Conservation (phyloP, 805 yeast genomes). For the Candida koratica region DNA sequence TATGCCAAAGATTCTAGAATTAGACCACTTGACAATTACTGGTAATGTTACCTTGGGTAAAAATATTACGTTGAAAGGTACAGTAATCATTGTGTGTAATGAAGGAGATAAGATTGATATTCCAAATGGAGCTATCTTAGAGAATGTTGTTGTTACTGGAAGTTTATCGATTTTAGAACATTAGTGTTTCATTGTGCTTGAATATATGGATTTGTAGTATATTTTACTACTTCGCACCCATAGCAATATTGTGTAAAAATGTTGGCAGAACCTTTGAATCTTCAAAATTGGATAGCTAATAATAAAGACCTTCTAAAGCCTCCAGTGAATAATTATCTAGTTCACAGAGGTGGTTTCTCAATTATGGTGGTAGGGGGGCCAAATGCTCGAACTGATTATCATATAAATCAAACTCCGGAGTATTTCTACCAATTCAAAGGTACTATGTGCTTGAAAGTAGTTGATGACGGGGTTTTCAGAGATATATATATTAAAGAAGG, state of each 20-base stretch:
- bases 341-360: conserved; percentile 88
- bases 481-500: conserved; percentile 79
- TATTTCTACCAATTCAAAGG: conserved; percentile 90
- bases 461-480: conserved; percentile 62
- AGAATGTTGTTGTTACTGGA: conserved; percentile 96
- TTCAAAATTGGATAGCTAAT: conserved; percentile 76
- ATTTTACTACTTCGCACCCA: background rate
- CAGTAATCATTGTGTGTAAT: conserved; percentile 94
- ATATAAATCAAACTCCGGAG: conserved; percentile 90
- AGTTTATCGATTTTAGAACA: conserved; percentile 92
- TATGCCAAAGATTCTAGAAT: conserved; percentile 93
- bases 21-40: conserved; percentile 95
- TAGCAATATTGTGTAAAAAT: conserved; percentile 24
- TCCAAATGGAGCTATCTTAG: conserved; percentile 93
- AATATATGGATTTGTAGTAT: background rate
- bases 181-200: conserved; percentile 35
- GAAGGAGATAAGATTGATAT: conserved; percentile 96
- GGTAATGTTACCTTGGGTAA: conserved; percentile 94
- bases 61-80: conserved; percentile 88
- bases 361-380: conserved; percentile 97
- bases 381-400: conserved; percentile 89
- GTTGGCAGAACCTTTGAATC: conserved; percentile 68
- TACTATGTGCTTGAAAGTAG: conserved; percentile 76
- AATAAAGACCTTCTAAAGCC: conserved; percentile 76
- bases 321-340: conserved; percentile 87